Conservation (phyloP, 2,329 filamentous ascomycete genomes). For the Penicillium sp. region DNA sequence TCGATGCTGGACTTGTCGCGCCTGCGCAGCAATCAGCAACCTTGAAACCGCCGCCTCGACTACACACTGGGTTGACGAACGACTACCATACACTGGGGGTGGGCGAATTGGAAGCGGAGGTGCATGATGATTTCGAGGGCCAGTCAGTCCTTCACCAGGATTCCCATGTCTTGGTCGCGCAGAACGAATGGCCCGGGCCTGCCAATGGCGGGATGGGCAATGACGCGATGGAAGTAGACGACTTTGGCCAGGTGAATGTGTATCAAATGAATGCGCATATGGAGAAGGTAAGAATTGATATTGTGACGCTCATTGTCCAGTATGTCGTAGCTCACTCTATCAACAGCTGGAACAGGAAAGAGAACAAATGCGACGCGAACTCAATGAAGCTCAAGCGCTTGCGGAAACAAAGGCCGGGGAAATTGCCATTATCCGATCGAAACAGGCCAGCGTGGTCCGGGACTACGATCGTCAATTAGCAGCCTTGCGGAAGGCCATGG, state of each 20-base stretch:
- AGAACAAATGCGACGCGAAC: conserved; percentile 43
- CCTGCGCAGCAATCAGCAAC: conserved; percentile 17
- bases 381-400: conserved; percentile 44
- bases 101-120: conserved; percentile 48
- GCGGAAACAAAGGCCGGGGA: conserved; percentile 61
- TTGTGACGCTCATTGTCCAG: background rate
- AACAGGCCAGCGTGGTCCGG: conserved; percentile 57
- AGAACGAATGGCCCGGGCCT: conserved; percentile 13
- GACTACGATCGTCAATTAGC: conserved; percentile 59
- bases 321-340: conserved; percentile 15
- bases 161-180: conserved; percentile 8
- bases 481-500: conserved; percentile 58
- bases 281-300: conserved; percentile 30
- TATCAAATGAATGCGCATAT: conserved; percentile 23
- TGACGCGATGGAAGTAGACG: conserved; percentile 27
- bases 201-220: conserved; percentile 10
- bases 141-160: conserved; percentile 16
- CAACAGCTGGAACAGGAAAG: conserved; percentile 45
- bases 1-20: conserved; percentile 10
- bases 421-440: conserved; percentile 64
- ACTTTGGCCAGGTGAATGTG: conserved; percentile 16
- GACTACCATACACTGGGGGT: conserved; percentile 49
- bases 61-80: conserved; percentile 43
- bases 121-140: conserved; percentile 43
- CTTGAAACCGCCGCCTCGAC: conserved; percentile 32